A percentile compares a stretch with the other conserved stretches of the same genome.
Evolutionary conservation across 306 rosid genomes (phyloP).

Genomic region (Benincasa hispida): DNA sequence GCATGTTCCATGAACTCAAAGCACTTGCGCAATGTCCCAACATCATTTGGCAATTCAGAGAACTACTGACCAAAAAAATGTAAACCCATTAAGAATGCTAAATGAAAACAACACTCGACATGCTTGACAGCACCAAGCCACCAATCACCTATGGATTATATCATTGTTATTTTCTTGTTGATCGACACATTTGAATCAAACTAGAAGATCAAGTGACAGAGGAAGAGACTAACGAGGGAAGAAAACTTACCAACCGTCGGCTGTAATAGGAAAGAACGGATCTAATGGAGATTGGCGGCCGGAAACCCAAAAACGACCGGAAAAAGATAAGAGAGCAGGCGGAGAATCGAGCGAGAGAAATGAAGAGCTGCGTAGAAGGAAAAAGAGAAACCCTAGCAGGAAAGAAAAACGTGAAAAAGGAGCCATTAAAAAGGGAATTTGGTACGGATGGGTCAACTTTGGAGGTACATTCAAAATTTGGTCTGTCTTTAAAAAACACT

Average conservation of each 20-base stretch:
- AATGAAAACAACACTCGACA: not conserved
- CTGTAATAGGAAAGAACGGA: not conserved
- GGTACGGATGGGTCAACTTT: too few species aligned
- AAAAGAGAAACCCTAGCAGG: not conserved
- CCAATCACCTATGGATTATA: too few species aligned
- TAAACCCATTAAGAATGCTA: not conserved
- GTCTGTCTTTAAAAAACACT: too few species aligned
- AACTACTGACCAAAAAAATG: not conserved
- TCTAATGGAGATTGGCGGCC: not conserved
- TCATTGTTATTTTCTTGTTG: not conserved
- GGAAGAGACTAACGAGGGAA: not conserved
- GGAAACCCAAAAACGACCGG: not conserved
- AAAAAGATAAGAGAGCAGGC: not conserved
- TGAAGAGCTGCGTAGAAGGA: not conserved
- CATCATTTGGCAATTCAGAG: conserved; percentile 26
- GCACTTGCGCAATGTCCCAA: conserved; percentile 47
- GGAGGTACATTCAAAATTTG: too few species aligned
- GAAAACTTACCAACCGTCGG: not conserved
- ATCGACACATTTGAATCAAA: not conserved
- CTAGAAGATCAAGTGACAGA: not conserved
- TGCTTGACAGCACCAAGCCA: not conserved
- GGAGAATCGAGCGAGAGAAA: not conserved
- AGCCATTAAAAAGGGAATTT: too few species aligned
- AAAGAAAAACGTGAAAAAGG: not conserved
- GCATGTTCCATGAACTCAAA: conserved; percentile 26